Evolutionary conservation across 2,329 filamentous ascomycete genomes (phyloP).

Genomic region (Cercospora sp.): DNA sequence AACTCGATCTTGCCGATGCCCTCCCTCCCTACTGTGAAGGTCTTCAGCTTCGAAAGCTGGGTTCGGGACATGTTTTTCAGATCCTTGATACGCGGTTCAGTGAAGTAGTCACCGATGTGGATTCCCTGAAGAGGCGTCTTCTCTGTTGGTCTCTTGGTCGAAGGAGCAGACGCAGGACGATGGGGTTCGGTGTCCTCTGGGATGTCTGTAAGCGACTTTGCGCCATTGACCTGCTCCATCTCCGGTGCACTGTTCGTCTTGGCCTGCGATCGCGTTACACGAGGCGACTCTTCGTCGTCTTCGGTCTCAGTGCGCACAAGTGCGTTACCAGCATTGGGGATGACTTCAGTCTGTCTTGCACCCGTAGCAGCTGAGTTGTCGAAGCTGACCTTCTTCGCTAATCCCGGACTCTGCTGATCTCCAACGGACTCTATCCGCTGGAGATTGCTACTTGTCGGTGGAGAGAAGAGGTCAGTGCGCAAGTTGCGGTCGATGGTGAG

Average conservation of each 20-base stretch:
- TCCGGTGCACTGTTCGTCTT: constrained; percentile 53
- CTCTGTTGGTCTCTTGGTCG: constrained; percentile 23
- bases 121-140: constrained; percentile 19
- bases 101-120: constrained; percentile 76
- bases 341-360: constrained; percentile 46
- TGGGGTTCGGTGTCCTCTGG: constrained; percentile 63
- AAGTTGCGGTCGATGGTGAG: constrained; percentile 88
- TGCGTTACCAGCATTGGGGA: constrained; percentile 42
- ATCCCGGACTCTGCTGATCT: constrained; percentile 40
- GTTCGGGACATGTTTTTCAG: constrained; percentile 77
- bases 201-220: constrained; percentile 63
- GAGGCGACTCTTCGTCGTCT: constrained; percentile 56
- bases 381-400: constrained; percentile 89
- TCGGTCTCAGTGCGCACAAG: constrained; percentile 50
- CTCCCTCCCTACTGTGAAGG: constrained; percentile 79
- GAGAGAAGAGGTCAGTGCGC: constrained; percentile 63
- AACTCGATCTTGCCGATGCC: constrained; percentile 82
- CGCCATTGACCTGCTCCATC: constrained; percentile 64
- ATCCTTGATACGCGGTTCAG: constrained; percentile 71
- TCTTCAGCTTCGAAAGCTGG: constrained; percentile 70
- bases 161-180: constrained; percentile 30
- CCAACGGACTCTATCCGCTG: constrained; percentile 24
- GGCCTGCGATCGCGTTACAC: constrained; percentile 27
- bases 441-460: constrained; percentile 21
- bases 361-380: constrained; percentile 58